Conservation (phyloP, 192 early-diverging fungal species). For the Mortierella antarctica region DNA sequence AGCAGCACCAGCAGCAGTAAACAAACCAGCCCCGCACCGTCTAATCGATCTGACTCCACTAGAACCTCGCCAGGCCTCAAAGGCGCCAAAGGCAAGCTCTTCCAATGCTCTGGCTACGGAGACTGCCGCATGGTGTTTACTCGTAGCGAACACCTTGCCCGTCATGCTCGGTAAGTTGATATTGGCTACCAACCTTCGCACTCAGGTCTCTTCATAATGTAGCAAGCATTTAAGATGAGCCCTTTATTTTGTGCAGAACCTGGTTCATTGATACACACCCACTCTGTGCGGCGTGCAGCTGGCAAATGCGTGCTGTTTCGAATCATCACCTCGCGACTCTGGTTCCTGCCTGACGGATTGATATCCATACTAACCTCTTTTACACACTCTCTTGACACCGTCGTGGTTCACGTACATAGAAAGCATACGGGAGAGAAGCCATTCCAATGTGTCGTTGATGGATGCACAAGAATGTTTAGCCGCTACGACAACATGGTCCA, state of each 20-base stretch:
- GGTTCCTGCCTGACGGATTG: not conserved
- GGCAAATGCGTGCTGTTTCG: not conserved
- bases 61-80: conserved; percentile 22
- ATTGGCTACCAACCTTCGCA: too few species aligned
- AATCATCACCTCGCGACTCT: too few species aligned
- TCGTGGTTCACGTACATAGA: conserved; percentile 4
- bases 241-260: too few species aligned
- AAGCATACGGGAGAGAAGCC: conserved; percentile 70
- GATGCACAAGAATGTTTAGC: conserved; percentile 76
- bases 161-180: conserved; percentile 40
- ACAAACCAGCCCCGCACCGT: conserved; percentile 43
- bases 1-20: conserved; percentile 29
- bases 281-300: not conserved
- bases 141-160: conserved; percentile 45
- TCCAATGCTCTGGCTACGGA: conserved; percentile 50
- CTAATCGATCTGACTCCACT: conserved; percentile 31
- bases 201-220: too few species aligned
- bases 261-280: not conserved
- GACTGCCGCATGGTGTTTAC: conserved; percentile 55
- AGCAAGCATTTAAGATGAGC: too few species aligned
- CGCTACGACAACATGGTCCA: conserved; percentile 88
- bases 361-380: conserved; percentile 12
- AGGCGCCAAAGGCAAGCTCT: conserved; percentile 42
- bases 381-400: not conserved
- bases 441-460: conserved; percentile 75